Evolutionary conservation across 2,329 filamentous ascomycete genomes (phyloP), one percentile per base, ranked within the genome.

Genomic region (Zymoseptoria ardabiliae): DNA sequence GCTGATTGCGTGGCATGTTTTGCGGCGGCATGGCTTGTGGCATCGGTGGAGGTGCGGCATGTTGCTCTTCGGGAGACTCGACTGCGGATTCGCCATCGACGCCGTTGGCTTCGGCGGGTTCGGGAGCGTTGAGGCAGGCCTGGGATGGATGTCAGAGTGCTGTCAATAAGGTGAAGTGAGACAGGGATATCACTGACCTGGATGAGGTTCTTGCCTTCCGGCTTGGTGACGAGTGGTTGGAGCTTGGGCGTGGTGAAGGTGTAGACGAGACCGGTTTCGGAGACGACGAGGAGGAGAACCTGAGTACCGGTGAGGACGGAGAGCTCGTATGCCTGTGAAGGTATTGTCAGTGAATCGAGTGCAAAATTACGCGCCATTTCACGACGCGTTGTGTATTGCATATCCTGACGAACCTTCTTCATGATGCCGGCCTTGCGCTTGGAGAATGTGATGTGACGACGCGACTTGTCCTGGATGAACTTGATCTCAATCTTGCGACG

Each of bases 401-500:
- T 55, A 54, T 22, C 50, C 35, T 23, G 53, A 62, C 66, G 59
- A 75, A 97, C 94, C 91, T 97, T 97, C 84, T 99, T 97, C 94
- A 99, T 97, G 78, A 99, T 97, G 70, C 94, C 94, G 58, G 94
- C 94, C 82, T 99, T 99, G 76, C 94, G 91, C 86, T 99, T 99
- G 69, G 93, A 97, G 77, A 99, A 97, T 72, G 94, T 97, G 75
- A 97, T 99, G 81, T 99, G 94, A 65, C 94, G 89, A 79, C 94
- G 91, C 79, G 93, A 97, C 82, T 99, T 99, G 80, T 99, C 94
- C 78, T 92, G 93, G 77, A 99, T 99, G 81, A 99, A 99, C 84
- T 99, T 99, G 81, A 99, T 99, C 79, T 99, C 94, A 72, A 99
- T 99, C 88, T 99, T 99, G 80, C 94, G 87, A 74, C 94, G 88